Conservation (phyloP, 148 eudicot genomes). For the Rhododendron griersonianum region DNA sequence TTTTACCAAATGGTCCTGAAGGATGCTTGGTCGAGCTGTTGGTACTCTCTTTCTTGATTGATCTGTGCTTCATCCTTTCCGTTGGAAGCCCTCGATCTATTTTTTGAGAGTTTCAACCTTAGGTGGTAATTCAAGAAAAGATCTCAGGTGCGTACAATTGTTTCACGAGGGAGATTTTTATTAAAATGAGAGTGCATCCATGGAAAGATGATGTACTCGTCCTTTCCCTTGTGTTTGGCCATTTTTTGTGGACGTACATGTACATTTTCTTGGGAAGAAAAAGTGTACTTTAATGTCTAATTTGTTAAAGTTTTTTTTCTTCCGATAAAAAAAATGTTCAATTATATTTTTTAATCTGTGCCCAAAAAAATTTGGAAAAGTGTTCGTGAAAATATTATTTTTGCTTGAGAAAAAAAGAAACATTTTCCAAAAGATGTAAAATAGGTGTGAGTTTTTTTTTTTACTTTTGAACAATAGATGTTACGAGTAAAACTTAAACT, state of each 20-base stretch:
- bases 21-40: not conserved
- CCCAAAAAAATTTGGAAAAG: not conserved
- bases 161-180: not conserved
- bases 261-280: not conserved
- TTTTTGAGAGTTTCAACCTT: not conserved
- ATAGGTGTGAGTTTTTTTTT: too few relatives aligned
- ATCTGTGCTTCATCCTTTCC: too few relatives aligned
- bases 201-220: not conserved
- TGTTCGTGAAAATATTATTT: not conserved
- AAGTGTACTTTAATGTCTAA: not conserved
- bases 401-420: not conserved
- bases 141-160: not conserved
- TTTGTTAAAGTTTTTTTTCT: not conserved
- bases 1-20: not conserved
- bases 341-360: not conserved
- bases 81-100: not conserved
- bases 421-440: too few relatives aligned
- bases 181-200: not conserved
- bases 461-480: too few relatives aligned
- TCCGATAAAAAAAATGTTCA: not conserved
- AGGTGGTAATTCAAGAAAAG: not conserved
- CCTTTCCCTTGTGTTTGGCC: not conserved
- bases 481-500: too few relatives aligned
- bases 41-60: not conserved
- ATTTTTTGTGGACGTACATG: not conserved